phyloP scores from a whole-genome alignment of 2,329 filamentous ascomycete species.

The Hypoxylon sp. region DNA sequence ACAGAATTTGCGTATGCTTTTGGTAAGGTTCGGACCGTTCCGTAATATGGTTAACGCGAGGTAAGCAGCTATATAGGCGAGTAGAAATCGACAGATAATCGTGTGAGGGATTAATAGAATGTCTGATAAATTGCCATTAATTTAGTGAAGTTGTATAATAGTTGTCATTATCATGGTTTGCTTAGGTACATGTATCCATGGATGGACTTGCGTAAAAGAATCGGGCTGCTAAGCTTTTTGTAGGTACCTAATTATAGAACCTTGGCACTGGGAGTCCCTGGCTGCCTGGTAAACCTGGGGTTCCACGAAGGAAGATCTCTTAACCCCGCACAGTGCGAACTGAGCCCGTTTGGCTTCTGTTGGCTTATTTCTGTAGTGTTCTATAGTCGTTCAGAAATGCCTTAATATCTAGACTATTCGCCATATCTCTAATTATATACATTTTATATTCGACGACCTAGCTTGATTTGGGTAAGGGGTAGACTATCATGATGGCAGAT shows the following conservation, averaged over 20 bases:
- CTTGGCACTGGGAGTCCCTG: too few relatives aligned
- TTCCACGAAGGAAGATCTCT: not conserved
- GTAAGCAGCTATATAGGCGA: too few relatives aligned
- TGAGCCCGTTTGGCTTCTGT: not conserved
- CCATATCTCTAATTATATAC: not conserved
- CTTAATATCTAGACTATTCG: not conserved
- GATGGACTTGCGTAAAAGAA: not conserved
- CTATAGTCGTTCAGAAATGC: not conserved
- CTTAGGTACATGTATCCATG: too few relatives aligned
- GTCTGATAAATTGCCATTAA: not conserved
- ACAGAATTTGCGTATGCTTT: not conserved
- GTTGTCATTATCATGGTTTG: not conserved
- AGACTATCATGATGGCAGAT: not conserved
- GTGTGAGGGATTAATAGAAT: not conserved
- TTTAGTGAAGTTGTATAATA: not conserved
- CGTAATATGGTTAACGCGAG: not conserved
- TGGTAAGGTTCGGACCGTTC: not conserved
- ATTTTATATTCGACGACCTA: slow-evolving; percentile 3
- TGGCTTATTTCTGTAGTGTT: not conserved
- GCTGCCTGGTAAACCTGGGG: not conserved
- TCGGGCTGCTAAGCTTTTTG: not conserved
- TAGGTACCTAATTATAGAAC: not conserved
- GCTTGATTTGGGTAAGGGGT: slow-evolving; percentile 23
- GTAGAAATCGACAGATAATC: not conserved
- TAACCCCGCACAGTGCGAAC: slow-evolving; percentile 3